Evolutionary conservation across 2,329 filamentous ascomycete genomes (phyloP).

Genomic region (Rugonectria rugulosa): DNA sequence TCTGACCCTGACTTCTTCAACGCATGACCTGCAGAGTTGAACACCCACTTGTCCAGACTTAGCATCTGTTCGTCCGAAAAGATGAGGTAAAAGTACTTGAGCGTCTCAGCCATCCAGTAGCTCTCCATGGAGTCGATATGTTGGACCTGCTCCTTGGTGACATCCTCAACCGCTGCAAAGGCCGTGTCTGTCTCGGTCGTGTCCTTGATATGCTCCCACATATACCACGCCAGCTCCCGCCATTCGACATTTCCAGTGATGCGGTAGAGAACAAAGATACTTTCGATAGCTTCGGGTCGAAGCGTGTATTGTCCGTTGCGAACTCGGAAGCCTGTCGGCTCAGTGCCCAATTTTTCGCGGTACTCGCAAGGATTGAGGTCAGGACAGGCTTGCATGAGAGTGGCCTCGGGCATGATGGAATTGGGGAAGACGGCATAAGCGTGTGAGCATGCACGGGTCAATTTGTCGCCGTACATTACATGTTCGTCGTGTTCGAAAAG

Average conservation of each 20-base stretch:
- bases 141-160: conserved; percentile 57
- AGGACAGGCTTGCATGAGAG: conserved; percentile 54
- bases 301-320: conserved; percentile 29
- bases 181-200: conserved; percentile 68
- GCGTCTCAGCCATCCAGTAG: conserved; percentile 77
- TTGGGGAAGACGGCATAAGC: conserved; percentile 64
- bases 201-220: conserved; percentile 71
- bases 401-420: conserved; percentile 70
- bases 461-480: conserved; percentile 61
- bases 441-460: conserved; percentile 70
- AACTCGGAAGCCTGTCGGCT: conserved; percentile 28
- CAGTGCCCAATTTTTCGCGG: conserved; percentile 5
- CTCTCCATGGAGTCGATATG: conserved; percentile 70
- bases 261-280: conserved; percentile 79
- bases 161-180: conserved; percentile 71
- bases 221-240: conserved; percentile 74
- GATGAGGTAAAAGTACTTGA: conserved; percentile 79
- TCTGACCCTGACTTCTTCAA: conserved; percentile 35
- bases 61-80: conserved; percentile 70
- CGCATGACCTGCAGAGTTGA: conserved; percentile 64
- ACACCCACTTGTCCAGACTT: conserved; percentile 73
- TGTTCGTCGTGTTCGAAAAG: conserved; percentile 61
- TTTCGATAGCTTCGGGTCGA: conserved; percentile 72
- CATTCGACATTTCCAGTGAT: conserved; percentile 72
- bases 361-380: conserved; percentile 35